Evolutionary conservation across 306 rosid genomes (phyloP).

Genomic region (Myrica gale): DNA sequence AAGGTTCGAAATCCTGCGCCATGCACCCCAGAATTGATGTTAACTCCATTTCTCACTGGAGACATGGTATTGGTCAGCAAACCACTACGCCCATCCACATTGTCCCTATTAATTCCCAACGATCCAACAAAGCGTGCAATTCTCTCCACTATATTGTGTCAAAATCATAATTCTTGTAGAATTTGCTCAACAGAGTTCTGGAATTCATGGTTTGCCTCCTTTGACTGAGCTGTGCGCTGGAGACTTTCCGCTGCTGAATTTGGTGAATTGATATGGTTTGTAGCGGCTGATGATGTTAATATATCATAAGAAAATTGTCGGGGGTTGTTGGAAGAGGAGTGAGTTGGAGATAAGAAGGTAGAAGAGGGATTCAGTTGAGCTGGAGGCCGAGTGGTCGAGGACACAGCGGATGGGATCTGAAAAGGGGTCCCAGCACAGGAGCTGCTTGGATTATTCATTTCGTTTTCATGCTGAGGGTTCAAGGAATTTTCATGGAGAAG

Average conservation of each 20-base stretch:
- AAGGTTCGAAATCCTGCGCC: conserved; percentile 57
- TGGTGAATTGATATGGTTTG: conserved; percentile 65
- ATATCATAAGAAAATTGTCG: conserved; percentile 62
- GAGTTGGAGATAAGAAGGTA: conserved; percentile 76
- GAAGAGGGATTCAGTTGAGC: conserved; percentile 60
- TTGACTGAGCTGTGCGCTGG: conserved; percentile 62
- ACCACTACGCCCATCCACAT: conserved; percentile 53
- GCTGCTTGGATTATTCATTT: conserved; percentile 71
- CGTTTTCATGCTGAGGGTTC: conserved; percentile 71
- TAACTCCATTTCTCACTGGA: conserved; percentile 53
- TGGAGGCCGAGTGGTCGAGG: conserved; percentile 64
- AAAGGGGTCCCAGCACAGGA: conserved; percentile 77
- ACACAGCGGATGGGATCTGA: conserved; percentile 81
- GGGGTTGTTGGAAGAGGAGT: conserved; percentile 68
- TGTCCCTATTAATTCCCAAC: conserved; percentile 65
- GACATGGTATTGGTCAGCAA: conserved; percentile 51
- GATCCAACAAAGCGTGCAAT: conserved; percentile 37
- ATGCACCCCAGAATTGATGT: conserved; percentile 54
- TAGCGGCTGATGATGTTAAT: conserved; percentile 34
- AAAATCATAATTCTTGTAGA: conserved; percentile 69
- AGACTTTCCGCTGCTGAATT: conserved; percentile 67
- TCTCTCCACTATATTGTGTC: conserved; percentile 54
- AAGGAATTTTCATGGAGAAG: conserved; percentile 90
- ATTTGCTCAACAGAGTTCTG: conserved; percentile 85
- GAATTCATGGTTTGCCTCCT: conserved; percentile 70